Base-by-base conservation (phyloP, 2,329 filamentous ascomycete species). In the Apiospora koreana region DNA sequence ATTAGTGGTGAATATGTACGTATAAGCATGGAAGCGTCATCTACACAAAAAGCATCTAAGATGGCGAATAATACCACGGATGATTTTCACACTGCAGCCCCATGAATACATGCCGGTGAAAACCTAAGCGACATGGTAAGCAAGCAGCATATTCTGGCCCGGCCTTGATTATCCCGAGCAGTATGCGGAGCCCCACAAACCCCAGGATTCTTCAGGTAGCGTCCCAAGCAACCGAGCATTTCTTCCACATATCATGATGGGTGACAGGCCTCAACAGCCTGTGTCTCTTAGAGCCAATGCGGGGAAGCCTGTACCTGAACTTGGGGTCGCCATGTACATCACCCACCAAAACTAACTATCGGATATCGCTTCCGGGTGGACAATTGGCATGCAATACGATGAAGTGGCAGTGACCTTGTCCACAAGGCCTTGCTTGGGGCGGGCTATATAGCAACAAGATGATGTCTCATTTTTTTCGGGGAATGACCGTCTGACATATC, bases 211-310 rank as follows among this genome's bases (percentile, higher is more conserved):
- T n/a, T n/a, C 43, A 54, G 25, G 48, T 54, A 54, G 50, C 50
- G 50, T 54, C 50, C 50, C 50, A 18, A 31, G 21, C 54, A 62
- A 2, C 54, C 50, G 38, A 25, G 35, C 42, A 42, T 69, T 65
- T 71, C 68, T 71, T 71, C 70, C 70, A 71, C 70, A 71, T 71
- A 71, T 71, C 70, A 71, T 42, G 31, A 38, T 38, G 8, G 9
- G 9, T 42, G 23, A 46, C 23, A 9, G 21, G 21, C 31, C 54
- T 38, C 18, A n/a, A 18, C 31, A 38, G 54, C 54, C 38, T 62
- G 31, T 28, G 3, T 21, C 54, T 38, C 28, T 62, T 38, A n/a
- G 28, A 23, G 18, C 18, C 31, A 10, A 62, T 38, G 54, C 54
- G 54, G 54, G 54, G 54, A 62, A 62, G 54, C 54, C 18, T 62